These are phyloP conservation scores for Cunninghamia lanceolata DNA, from an alignment of 75 land plant species.

Conservation along the genomic window DNA sequence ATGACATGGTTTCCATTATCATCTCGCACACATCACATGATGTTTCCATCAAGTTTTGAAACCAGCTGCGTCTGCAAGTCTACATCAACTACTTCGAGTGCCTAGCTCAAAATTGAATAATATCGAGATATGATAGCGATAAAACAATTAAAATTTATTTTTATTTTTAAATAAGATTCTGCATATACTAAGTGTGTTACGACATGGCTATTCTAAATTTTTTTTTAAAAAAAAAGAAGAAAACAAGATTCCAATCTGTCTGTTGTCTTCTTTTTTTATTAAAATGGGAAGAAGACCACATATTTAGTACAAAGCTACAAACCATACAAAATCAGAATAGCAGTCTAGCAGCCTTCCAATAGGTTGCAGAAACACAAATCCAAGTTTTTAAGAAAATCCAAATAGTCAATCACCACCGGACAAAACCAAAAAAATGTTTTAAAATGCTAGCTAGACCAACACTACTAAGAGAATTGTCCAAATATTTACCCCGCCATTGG, in stretches of 20 bases:
- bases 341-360: too few species aligned
- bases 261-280: neutral
- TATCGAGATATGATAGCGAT: neutral
- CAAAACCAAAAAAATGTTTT: neutral
- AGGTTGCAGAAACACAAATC: too few species aligned
- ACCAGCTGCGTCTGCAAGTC: conserved; percentile 83
- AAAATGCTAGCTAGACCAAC: too few species aligned
- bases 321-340: too few species aligned
- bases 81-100: conserved; percentile 90
- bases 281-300: neutral
- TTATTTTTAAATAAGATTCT: too few species aligned
- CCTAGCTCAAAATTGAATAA: conserved; percentile 43
- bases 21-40: conserved; percentile 90
- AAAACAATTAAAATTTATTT: too few species aligned
- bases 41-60: conserved; percentile 90
- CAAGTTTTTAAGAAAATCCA: too few species aligned
- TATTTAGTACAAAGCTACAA: too few species aligned
- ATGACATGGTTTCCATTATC: conserved; percentile 99
- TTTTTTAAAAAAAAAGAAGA: conserved; percentile 2
- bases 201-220: neutral
- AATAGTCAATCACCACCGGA: too few species aligned
- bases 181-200: neutral
- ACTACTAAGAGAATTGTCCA: too few species aligned
- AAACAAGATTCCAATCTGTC: neutral
- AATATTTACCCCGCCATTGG: too few species aligned